phyloP scores from a whole-genome alignment of 2,329 filamentous ascomycete species.

The Cladophialophora psammophila region DNA sequence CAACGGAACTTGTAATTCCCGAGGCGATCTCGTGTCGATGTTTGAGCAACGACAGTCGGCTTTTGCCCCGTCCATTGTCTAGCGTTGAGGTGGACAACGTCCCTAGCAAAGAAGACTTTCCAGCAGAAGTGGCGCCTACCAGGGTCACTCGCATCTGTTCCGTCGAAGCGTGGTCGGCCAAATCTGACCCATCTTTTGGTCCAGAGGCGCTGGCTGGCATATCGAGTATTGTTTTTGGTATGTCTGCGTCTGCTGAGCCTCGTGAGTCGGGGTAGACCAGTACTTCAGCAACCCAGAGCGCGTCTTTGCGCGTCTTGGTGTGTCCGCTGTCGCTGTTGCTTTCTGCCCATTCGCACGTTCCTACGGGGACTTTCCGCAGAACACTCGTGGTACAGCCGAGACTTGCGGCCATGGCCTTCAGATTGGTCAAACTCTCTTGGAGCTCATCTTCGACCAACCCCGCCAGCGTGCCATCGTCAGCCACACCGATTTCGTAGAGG shows the following conservation, averaged over 20 bases:
- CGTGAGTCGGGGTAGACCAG: slow-evolving; percentile 75
- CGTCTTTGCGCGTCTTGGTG: slow-evolving; percentile 51
- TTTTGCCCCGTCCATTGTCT: slow-evolving; percentile 92
- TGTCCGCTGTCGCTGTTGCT: slow-evolving; percentile 32
- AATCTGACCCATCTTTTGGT: slow-evolving; percentile 19
- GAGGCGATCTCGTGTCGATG: slow-evolving; percentile 93
- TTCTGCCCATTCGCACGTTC: slow-evolving; percentile 71
- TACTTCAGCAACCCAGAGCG: slow-evolving; percentile 88
- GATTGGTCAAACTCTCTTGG: slow-evolving; percentile 84
- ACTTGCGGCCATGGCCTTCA: slow-evolving; percentile 90
- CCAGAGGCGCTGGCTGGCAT: not conserved
- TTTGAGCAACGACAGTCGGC: slow-evolving; percentile 84
- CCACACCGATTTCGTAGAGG: slow-evolving; percentile 94
- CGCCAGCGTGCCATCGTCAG: slow-evolving; percentile 90
- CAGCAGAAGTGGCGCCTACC: slow-evolving; percentile 86
- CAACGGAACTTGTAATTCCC: slow-evolving; percentile 91
- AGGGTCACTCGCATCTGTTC: slow-evolving; percentile 86
- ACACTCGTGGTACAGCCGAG: slow-evolving; percentile 86
- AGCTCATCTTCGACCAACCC: slow-evolving; percentile 90
- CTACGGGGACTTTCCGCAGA: slow-evolving; percentile 81
- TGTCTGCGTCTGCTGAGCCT: slow-evolving; percentile 11
- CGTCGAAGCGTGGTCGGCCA: slow-evolving; percentile 57
- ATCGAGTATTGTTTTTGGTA: slow-evolving; percentile 14
- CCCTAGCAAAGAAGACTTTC: slow-evolving; percentile 89
- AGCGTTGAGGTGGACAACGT: slow-evolving; percentile 85